phyloP scores from a whole-genome alignment of 495 filamentous ascomycete genomes.

The Trichocladium uniseriatum region DNA sequence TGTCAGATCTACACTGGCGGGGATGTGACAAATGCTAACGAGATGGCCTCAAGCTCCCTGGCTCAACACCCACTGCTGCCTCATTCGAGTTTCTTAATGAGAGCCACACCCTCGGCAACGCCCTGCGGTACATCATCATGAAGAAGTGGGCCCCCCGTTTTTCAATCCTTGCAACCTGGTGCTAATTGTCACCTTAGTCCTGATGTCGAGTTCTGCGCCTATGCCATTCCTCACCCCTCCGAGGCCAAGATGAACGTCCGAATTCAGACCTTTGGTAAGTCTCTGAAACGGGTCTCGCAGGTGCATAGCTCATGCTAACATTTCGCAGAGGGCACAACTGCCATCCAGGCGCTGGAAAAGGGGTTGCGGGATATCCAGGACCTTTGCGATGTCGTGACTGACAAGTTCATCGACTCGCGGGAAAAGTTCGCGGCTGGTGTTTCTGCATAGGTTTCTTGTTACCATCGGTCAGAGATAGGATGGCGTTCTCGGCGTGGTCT shows the following conservation, averaged over 20 bases:
- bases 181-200: conserved; percentile 47
- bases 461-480: conserved; percentile 4
- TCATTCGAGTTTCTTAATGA: conserved; percentile 83
- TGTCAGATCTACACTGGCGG: not conserved
- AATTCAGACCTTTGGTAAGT: conserved; percentile 89
- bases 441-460: conserved; percentile 6
- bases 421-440: conserved; percentile 47
- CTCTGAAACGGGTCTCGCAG: not conserved
- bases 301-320: not conserved
- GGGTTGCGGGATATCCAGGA: conserved; percentile 81
- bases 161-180: conserved; percentile 3
- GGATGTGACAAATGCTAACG: not conserved
- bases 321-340: conserved; percentile 60
- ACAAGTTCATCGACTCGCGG: conserved; percentile 64
- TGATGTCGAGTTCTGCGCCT: conserved; percentile 93
- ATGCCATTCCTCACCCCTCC: conserved; percentile 94
- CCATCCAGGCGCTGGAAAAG: conserved; percentile 77
- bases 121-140: conserved; percentile 91
- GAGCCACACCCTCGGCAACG: conserved; percentile 92
- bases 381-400: conserved; percentile 81
- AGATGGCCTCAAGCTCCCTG: conserved; percentile 48
- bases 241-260: conserved; percentile 93
- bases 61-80: conserved; percentile 56
- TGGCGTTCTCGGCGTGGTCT: conserved; percentile 23
- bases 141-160: conserved; percentile 60